Evolutionary conservation across 2,329 filamentous ascomycete genomes (phyloP).

Genomic region (Juglanconis juglandina): DNA sequence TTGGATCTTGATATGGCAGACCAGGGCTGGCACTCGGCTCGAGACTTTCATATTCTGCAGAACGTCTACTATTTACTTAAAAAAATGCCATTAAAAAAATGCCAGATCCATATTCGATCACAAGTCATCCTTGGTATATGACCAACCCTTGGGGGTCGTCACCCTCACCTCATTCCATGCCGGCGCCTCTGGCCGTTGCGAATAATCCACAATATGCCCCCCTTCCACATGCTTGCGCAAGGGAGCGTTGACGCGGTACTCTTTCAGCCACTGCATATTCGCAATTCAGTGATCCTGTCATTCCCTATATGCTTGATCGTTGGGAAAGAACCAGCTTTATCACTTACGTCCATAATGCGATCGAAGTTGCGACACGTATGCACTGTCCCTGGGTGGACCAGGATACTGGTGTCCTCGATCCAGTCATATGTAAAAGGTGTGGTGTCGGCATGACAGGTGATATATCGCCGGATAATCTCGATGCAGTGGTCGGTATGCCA

Average conservation of each 20-base stretch:
- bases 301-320: too few species aligned
- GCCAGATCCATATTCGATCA: not conserved
- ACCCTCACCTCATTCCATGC: not conserved
- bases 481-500: constrained; percentile 2
- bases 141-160: not conserved
- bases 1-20: too few species aligned
- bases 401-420: not conserved
- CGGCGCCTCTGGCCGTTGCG: not conserved
- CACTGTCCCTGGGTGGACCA: not conserved
- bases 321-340: too few species aligned
- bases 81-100: too few species aligned
- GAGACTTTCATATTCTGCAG: too few species aligned
- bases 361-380: constrained; percentile 5
- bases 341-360: not conserved
- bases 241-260: not conserved
- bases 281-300: not conserved
- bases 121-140: not conserved
- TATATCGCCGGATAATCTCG: not conserved
- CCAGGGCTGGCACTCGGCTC: too few species aligned
- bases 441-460: not conserved
- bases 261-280: not conserved
- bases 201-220: not conserved
- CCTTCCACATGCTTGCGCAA: not conserved
- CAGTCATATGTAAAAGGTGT: not conserved
- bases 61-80: too few species aligned